phyloP scores from a whole-genome alignment of 73 alveolate genomes.

The Paramecium pentaurelia region DNA sequence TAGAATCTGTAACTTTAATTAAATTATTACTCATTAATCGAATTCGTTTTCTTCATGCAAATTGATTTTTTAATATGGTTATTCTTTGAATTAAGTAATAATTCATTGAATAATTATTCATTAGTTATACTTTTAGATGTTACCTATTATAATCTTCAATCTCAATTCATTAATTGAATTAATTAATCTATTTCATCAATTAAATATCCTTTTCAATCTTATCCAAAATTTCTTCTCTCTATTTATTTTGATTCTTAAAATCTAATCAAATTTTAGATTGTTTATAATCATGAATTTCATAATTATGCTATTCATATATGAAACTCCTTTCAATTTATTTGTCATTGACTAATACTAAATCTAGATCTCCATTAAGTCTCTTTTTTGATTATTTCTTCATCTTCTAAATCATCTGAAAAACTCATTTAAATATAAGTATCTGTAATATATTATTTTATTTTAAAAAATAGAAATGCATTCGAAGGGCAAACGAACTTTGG shows the following conservation, averaged over 20 bases:
- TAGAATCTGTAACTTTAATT: too few relatives aligned
- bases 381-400: background rate
- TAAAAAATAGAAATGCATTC: background rate
- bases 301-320: background rate
- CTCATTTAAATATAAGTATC: background rate
- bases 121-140: background rate
- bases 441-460: background rate
- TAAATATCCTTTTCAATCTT: background rate
- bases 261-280: conserved; percentile 17
- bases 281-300: background rate
- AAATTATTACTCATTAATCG: too few relatives aligned
- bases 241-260: background rate
- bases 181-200: background rate
- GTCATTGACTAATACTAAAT: background rate
- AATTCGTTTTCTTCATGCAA: background rate
- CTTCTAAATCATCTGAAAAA: conserved; percentile 4
- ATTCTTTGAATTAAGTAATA: background rate
- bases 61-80: background rate
- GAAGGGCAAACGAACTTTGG: background rate
- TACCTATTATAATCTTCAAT: conserved; percentile 8
- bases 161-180: background rate
- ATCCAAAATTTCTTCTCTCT: conserved; percentile 1
- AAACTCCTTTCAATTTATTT: background rate
- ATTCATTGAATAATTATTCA: background rate
- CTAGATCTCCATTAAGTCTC: background rate